Evolutionary conservation across 306 rosid species (phyloP), one percentile per base, ranked within the genome.

Genomic region (Vicia villosa): DNA sequence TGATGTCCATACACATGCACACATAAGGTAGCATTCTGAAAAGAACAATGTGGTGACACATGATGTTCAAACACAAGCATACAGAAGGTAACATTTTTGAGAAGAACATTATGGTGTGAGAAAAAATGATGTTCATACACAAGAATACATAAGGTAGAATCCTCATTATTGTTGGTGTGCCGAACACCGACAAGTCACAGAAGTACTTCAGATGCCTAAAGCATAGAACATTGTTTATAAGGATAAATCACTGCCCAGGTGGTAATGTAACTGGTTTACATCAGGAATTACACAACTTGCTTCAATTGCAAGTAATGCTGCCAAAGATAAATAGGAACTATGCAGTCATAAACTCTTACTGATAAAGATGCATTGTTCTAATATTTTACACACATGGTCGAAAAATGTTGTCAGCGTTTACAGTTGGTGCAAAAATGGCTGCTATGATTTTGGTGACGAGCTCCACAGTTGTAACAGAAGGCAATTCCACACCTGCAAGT

Each of bases 401-500:
- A 11, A 43, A 43, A 43, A 5, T 5, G 37, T 57, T 0, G 55
- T 72, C 42, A 83, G 43, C 58, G 68, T 5, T 8, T 60, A 42
- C 85, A 77, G 3, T 5, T 32, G 10, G 0, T 2, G 72, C 85
- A 77, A 32, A 1, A 6, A 66, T 83, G 87, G 9, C 7, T 12
- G 9, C 22, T 3, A 20, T 1, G 10, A 34, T 0, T 11, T 10
- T 0, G 5, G n/a, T 63, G 4, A 21, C 12, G 14, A 36, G 49
- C 9, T 71, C 85, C 88, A 67, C 88, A 84, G 26, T 37, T 55
- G 78, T 84, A 84, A 63, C 85, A 84, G 74, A 84, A 84, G 26
- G 79, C 79, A 26, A 8, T 4, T 26, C 85, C 88, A 71, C 88
- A 84, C 77, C 88, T 84, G 83, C 50, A 81, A 22, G 58, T 22